Conservation (phyloP, 169 alveolate species). For the Plasmodium adleri region DNA sequence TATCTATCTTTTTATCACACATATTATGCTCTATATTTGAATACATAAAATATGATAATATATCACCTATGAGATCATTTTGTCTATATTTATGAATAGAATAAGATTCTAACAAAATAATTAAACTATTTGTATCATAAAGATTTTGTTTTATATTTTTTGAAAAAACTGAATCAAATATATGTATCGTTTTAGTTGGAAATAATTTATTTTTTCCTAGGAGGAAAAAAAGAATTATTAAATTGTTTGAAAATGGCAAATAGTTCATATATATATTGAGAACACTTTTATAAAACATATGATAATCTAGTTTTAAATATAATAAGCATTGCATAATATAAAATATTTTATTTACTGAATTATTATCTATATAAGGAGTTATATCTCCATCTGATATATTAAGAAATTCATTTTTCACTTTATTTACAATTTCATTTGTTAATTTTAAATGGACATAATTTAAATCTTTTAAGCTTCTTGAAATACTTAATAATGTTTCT, state of each 20-base stretch:
- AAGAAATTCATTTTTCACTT: slow-evolving; percentile 15
- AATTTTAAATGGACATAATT: slow-evolving; percentile 32
- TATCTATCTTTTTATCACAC: neutral
- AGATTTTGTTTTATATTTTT: slow-evolving; percentile 13
- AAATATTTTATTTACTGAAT: slow-evolving; percentile 26
- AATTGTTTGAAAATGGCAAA: slow-evolving; percentile 8
- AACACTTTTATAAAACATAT: slow-evolving; percentile 56
- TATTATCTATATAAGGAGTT: neutral
- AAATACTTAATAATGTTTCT: slow-evolving; percentile 15
- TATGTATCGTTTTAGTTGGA: slow-evolving; percentile 49
- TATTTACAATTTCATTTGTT: slow-evolving; percentile 30
- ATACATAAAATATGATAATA: neutral
- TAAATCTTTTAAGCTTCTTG: slow-evolving; percentile 40
- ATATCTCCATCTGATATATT: neutral
- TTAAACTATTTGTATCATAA: slow-evolving; percentile 18
- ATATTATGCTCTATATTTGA: neutral
- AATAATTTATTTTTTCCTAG: slow-evolving; percentile 52
- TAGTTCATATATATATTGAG: slow-evolving; percentile 12
- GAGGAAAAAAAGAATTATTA: slow-evolving; percentile 32
- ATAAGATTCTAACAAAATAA: slow-evolving; percentile 39
- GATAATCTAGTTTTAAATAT: slow-evolving; percentile 46
- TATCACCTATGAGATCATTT: neutral
- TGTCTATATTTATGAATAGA: slow-evolving; percentile 51
- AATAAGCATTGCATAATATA: slow-evolving; percentile 54
- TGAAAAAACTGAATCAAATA: slow-evolving; percentile 33